Conservation (phyloP, 805 yeast species). For the Cyberlindnera nakhonratchasimensis region DNA sequence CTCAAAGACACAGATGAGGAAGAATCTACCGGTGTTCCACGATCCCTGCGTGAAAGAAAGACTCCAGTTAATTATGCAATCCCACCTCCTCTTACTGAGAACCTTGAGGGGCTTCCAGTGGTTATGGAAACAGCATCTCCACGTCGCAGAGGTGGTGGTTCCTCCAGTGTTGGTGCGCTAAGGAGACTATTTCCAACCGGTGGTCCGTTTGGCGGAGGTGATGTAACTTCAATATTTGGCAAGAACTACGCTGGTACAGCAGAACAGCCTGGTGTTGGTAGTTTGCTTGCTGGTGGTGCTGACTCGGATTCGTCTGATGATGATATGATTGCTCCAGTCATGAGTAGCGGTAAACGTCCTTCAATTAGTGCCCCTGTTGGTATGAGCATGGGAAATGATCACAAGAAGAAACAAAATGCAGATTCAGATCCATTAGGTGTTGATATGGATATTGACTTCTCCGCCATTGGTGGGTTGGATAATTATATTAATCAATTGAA, state of each 20-base stretch:
- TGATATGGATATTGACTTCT: conserved; percentile 79
- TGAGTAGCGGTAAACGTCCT: conserved; percentile 35
- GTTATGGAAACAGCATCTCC: conserved; percentile 22
- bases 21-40: conserved; percentile 34
- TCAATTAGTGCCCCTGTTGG: conserved; percentile 31
- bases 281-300: conserved; percentile 28
- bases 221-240: conserved; percentile 81
- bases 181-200: conserved; percentile 86
- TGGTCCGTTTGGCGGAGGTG: conserved; percentile 98
- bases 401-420: conserved; percentile 58
- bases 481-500: conserved; percentile 87
- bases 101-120: conserved; percentile 24
- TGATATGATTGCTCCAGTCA: conserved; percentile 49
- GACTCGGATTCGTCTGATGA: conserved; percentile 67
- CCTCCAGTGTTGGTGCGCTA: conserved; percentile 30
- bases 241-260: conserved; percentile 45
- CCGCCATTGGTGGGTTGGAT: conserved; percentile 88
- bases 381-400: conserved; percentile 25
- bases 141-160: conserved; percentile 34
- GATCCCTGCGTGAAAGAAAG: conserved; percentile 60
- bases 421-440: conserved; percentile 94
- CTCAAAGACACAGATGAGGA: conserved; percentile 36
- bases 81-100: conserved; percentile 69
- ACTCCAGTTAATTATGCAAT: conserved; percentile 75
- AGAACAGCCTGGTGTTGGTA: conserved; percentile 4